These are phyloP conservation scores for Drechslerella coelobrocha DNA, from an alignment of 2,329 filamentous ascomycete genomes.

Conservation along the genomic window DNA sequence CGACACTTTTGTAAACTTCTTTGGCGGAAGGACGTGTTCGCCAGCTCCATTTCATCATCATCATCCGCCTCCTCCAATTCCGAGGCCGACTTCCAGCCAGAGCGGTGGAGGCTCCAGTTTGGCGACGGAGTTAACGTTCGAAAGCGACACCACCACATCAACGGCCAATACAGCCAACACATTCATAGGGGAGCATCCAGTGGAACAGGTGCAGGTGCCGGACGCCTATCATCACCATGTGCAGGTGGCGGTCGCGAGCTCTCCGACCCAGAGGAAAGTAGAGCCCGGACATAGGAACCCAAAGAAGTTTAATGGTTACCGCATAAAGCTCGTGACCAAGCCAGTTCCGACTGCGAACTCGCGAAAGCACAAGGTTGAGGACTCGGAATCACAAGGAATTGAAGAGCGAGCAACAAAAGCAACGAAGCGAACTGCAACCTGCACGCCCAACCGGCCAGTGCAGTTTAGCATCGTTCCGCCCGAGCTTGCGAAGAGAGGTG, in stretches of 20 bases:
- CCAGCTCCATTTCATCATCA: slow-evolving; percentile 22
- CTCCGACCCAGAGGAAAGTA: slow-evolving; percentile 6
- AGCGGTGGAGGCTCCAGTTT: slow-evolving; percentile 45
- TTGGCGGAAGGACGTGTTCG: slow-evolving; percentile 30
- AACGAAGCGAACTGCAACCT: slow-evolving; percentile 18
- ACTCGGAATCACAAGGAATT: slow-evolving; percentile 12
- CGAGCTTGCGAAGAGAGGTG: slow-evolving; percentile 36
- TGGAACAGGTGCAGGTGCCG: slow-evolving; percentile 1
- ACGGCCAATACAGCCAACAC: not conserved
- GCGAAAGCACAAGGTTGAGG: slow-evolving; percentile 32
- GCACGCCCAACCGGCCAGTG: slow-evolving; percentile 19
- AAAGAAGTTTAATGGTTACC: slow-evolving; percentile 44
- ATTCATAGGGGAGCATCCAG: not conserved
- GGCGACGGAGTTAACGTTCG: slow-evolving; percentile 41
- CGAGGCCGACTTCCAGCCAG: slow-evolving; percentile 36
- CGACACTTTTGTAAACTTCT: slow-evolving; percentile 36
- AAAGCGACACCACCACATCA: slow-evolving; percentile 23
- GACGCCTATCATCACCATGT: slow-evolving; percentile 24
- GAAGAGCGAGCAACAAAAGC: slow-evolving; percentile 21
- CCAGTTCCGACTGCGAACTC: slow-evolving; percentile 24
- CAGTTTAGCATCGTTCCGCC: slow-evolving; percentile 46
- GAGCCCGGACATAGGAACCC: slow-evolving; percentile 26
- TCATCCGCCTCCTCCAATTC: slow-evolving; percentile 14
- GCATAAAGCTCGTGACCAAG: slow-evolving; percentile 43
- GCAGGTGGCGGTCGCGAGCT: slow-evolving; percentile 16